phyloP scores from a whole-genome alignment of 2,329 filamentous ascomycete species.

The Macrophomina pseudophaseolina region DNA sequence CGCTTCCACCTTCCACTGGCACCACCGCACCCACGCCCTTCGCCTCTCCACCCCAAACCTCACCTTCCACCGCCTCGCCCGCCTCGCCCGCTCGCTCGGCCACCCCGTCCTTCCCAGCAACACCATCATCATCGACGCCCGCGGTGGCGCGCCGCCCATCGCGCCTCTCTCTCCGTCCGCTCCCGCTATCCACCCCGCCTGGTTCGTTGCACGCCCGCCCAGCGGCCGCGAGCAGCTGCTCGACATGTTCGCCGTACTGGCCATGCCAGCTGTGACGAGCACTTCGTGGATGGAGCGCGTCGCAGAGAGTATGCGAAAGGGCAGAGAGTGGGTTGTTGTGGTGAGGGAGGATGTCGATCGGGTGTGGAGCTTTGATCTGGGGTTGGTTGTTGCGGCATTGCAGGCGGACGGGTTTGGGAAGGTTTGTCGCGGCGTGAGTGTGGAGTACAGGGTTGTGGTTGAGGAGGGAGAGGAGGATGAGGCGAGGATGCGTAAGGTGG shows the following conservation, averaged over 20 bases:
- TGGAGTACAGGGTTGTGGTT: conserved; percentile 2
- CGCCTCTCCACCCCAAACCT: not conserved
- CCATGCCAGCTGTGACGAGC: not conserved
- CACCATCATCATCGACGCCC: not conserved
- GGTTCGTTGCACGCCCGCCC: not conserved
- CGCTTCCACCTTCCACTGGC: not conserved
- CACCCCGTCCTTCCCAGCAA: not conserved
- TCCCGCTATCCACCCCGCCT: not conserved
- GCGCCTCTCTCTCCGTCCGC: not conserved
- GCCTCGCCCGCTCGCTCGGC: not conserved
- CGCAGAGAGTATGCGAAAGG: not conserved
- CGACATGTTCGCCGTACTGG: not conserved
- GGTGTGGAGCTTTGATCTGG: not conserved
- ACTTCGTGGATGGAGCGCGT: not conserved
- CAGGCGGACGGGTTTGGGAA: not conserved
- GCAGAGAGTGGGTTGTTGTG: not conserved
- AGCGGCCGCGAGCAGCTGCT: not conserved
- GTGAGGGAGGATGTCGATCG: not conserved
- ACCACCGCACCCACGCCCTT: not conserved
- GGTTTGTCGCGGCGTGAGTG: not conserved
- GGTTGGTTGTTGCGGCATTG: not conserved
- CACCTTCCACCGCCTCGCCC: not conserved
- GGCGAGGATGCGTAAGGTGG: not conserved
- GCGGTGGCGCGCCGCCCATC: not conserved
- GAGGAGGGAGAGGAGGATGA: not conserved